Base-by-base conservation (phyloP, 2,329 filamentous ascomycete genomes). In the Mariannaea sp. region DNA sequence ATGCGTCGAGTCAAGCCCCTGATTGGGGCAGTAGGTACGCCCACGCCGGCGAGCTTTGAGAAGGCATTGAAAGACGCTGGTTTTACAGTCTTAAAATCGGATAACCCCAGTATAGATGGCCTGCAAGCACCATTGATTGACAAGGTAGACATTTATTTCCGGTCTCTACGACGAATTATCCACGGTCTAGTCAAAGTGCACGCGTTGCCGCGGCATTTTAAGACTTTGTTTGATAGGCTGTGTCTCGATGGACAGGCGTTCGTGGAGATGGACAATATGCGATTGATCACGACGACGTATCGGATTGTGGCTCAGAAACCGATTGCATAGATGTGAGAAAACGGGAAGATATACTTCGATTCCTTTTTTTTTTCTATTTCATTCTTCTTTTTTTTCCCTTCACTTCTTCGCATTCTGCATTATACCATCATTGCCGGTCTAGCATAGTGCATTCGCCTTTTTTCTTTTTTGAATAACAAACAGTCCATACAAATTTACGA, bases 131-230 rank as follows among this genome's bases (percentile, higher is more conserved):
- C 40, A 2, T 27, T 54, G 8, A 54, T 54, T 8, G 51, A 54
- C 44, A 54, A 49, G 22, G 51, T 54, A 2, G 51, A 54, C 45
- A 45, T 54, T 12, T 54, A 54, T 13, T 54, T 54, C 10, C 44
- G 51, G 7, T 29, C 33, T 7, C 14, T 54, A 33, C 43, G 51
- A 14, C 51, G 33, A 6, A 14, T 40, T 7, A 54, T 49, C 27
- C 51, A 44, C 9, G 51, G 51, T 4, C 16, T 54, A 13, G 45
- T 49, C 3, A 54, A 24, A 6, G 5, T 54, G 26, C 45, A 19
- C 14, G 33, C 35, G 2, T 26, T 54, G 13, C 51, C 51, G 5
- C 26, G 5, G 12, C 51, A 54, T 19, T 54, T 54, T 14, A 54
- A 12, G n/a, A 54, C 40, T 1, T 49, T 54, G 27, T 26, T 54